phyloP scores from a whole-genome alignment of 2,329 filamentous ascomycete species.

The Tolypocladium ovalisporum region DNA sequence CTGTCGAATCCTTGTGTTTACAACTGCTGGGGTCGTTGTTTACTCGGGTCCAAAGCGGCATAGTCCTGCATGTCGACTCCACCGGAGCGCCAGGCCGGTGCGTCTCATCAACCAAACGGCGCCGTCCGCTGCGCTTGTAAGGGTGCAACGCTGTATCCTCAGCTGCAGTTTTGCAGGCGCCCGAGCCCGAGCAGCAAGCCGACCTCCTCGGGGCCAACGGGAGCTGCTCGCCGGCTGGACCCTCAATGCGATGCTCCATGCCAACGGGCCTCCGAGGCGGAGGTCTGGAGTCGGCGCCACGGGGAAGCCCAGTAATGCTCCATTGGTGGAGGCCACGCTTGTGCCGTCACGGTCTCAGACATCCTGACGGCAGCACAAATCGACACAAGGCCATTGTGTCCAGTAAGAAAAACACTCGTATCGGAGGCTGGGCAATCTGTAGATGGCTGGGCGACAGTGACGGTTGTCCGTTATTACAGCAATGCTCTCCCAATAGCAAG shows the following conservation, averaged over 20 bases:
- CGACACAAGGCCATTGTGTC: neutral
- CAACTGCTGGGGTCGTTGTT: slow-evolving; percentile 12
- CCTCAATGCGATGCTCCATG: neutral
- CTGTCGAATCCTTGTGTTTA: slow-evolving; percentile 12
- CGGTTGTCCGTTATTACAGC: neutral
- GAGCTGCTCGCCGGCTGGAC: neutral
- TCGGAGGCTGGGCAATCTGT: neutral
- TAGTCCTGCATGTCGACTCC: slow-evolving; percentile 10
- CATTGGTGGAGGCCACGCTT: neutral
- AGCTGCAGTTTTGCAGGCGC: neutral
- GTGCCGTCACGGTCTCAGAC: neutral
- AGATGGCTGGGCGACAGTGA: neutral
- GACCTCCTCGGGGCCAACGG: neutral
- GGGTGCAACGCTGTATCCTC: neutral
- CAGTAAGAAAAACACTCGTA: neutral
- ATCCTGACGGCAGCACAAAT: neutral
- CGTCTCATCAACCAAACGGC: slow-evolving; percentile 5
- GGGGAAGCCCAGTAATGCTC: neutral
- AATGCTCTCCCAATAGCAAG: neutral
- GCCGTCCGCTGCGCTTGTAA: neutral
- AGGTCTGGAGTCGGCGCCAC: neutral
- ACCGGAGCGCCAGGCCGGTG: slow-evolving; percentile 5
- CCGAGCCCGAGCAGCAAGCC: neutral
- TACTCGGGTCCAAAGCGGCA: slow-evolving; percentile 12
- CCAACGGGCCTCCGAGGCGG: neutral